Evolutionary conservation across 208 protist genomes (phyloP).

Genomic region (Giardia muris): DNA sequence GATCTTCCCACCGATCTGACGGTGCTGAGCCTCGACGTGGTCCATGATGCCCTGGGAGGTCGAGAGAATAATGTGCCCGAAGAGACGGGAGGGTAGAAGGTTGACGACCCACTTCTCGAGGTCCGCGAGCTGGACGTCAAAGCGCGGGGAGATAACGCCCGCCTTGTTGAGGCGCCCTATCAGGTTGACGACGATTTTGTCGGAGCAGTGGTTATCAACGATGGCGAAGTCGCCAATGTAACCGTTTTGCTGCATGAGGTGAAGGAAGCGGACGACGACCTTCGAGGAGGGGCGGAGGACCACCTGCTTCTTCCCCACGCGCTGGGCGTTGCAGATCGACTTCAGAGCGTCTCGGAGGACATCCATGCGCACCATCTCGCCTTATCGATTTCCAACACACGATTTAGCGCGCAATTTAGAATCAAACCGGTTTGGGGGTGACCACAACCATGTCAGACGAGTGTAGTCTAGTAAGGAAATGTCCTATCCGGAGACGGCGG

Average conservation of each 20-base stretch:
- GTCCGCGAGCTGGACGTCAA: slow-evolving; percentile 70
- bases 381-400: no score
- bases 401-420: no score
- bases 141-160: slow-evolving; percentile 95
- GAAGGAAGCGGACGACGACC: slow-evolving; percentile 97
- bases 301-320: slow-evolving; percentile 95
- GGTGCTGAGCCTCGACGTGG: slow-evolving; percentile 91
- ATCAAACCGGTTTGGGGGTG: no score
- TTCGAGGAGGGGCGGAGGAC: slow-evolving; percentile 93
- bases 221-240: slow-evolving; percentile 99
- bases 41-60: slow-evolving; percentile 99
- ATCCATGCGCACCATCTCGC: slow-evolving; percentile 87
- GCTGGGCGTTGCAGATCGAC: slow-evolving; percentile 92
- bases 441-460: no score
- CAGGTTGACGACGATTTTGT: slow-evolving; percentile 98
- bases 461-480: no score
- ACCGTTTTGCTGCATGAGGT: slow-evolving; percentile 97
- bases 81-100: slow-evolving; percentile 97
- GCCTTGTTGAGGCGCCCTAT: slow-evolving; percentile 99
- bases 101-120: slow-evolving; percentile 94
- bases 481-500: background rate
- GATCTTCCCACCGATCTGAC: slow-evolving; percentile 97
- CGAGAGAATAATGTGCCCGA: slow-evolving; percentile 96
- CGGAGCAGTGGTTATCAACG: slow-evolving; percentile 95
- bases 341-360: slow-evolving; percentile 93